These are phyloP conservation scores for Pyricularia sp. DNA, from an alignment of 2,329 filamentous ascomycete genomes.

Conservation along the genomic window DNA sequence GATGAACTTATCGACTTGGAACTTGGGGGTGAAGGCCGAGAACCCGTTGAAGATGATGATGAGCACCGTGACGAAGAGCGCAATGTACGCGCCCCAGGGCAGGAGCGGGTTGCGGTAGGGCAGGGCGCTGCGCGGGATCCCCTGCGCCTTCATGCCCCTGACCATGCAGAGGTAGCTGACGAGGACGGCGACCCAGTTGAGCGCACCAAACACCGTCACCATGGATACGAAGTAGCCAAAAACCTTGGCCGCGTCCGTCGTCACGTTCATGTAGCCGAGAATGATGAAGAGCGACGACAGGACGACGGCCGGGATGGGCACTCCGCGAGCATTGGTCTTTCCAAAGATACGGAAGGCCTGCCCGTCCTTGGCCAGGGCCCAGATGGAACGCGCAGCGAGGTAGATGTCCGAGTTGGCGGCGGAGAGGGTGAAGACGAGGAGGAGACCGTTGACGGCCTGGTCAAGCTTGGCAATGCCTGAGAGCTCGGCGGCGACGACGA, in stretches of 20 bases:
- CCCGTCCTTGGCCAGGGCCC: conserved; percentile 27
- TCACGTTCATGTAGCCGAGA: conserved; percentile 30
- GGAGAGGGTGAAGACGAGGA: conserved; percentile 49
- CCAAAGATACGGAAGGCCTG: conserved; percentile 27
- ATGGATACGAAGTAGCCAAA: conserved; percentile 33
- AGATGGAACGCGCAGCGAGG: conserved; percentile 29
- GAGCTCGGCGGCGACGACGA: conserved; percentile 41
- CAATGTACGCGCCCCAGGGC: conserved; percentile 28
- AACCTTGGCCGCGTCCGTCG: conserved; percentile 22
- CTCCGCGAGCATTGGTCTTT: conserved; percentile 24
- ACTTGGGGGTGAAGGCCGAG: conserved; percentile 51
- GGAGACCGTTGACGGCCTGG: conserved; percentile 49
- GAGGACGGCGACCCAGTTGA: conserved; percentile 33
- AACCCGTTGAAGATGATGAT: conserved; percentile 58
- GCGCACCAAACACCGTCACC: conserved; percentile 30
- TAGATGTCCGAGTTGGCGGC: conserved; percentile 53
- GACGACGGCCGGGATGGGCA: conserved; percentile 29
- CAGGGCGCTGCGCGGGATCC: conserved; percentile 21
- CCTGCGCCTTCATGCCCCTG: conserved; percentile 25
- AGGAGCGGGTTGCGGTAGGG: conserved; percentile 28
- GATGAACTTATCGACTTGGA: conserved; percentile 53
- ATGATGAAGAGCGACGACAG: conserved; percentile 24
- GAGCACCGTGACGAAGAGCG: conserved; percentile 14
- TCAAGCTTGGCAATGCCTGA: conserved; percentile 39
- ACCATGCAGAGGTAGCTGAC: conserved; percentile 29